These are phyloP conservation scores for Mariannaea elegans DNA, from an alignment of 2,329 filamentous ascomycete species.

Conservation along the genomic window DNA sequence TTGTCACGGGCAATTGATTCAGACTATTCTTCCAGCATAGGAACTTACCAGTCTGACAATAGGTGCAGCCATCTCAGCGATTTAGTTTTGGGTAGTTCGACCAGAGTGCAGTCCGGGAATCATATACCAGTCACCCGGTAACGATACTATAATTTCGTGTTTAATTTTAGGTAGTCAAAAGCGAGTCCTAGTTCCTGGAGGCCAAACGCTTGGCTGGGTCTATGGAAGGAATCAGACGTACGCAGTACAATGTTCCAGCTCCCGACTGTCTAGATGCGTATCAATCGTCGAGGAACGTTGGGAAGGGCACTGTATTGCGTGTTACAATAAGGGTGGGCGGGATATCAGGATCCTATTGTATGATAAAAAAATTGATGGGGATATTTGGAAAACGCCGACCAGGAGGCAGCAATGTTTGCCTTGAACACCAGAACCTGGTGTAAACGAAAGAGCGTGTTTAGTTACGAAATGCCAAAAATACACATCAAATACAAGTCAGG, in stretches of 20 bases:
- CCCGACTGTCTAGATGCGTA: neutral
- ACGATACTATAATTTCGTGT: neutral
- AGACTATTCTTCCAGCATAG: neutral
- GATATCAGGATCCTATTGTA: neutral
- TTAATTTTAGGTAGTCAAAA: neutral
- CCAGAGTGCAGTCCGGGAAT: neutral
- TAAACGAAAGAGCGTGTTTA: neutral
- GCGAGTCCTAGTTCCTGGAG: neutral
- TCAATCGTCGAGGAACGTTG: neutral
- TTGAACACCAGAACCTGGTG: neutral
- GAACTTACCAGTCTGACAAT: conserved; percentile 4
- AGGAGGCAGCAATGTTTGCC: neutral
- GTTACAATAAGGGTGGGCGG: neutral
- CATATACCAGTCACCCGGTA: neutral
- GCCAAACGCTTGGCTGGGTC: neutral
- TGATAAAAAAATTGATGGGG: neutral
- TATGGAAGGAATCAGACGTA: neutral
- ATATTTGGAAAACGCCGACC: neutral
- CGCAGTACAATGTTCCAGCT: neutral
- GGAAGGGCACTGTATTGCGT: neutral
- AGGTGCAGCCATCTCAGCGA: conserved; percentile 1
- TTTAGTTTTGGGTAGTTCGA: neutral
- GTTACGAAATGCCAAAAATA: too few species aligned
- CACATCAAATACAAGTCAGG: too few species aligned
- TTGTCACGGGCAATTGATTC: conserved; percentile 1